phyloP scores from a whole-genome alignment of 257 asterid species.

The Solanum arcanum region DNA sequence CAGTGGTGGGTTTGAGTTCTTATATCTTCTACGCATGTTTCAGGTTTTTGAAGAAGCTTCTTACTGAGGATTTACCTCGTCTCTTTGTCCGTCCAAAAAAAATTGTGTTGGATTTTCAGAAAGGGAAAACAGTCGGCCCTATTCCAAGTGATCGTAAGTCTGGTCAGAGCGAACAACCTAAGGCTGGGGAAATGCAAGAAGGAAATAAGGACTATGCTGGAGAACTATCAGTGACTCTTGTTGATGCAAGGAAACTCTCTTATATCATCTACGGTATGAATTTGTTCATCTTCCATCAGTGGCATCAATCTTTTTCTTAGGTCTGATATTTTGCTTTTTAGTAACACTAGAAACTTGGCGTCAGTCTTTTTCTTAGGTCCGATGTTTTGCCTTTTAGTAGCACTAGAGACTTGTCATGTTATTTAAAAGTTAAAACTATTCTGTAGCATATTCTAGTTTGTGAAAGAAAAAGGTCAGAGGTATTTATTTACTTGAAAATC shows the following conservation, averaged over 20 bases:
- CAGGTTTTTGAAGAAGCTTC: conserved; percentile 92
- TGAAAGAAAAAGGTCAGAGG: neutral
- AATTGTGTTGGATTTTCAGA: conserved; percentile 84
- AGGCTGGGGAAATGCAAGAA: conserved; percentile 63
- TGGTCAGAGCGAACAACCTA: conserved; percentile 24
- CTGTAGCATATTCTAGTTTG: neutral
- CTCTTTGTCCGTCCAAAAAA: conserved; percentile 95
- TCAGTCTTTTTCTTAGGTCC: neutral
- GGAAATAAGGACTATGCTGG: conserved; percentile 77
- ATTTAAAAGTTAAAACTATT: neutral
- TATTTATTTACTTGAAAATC: neutral
- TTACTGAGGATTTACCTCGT: conserved; percentile 86
- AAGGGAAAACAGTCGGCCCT: conserved; percentile 68
- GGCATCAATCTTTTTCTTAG: neutral
- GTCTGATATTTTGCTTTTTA: neutral
- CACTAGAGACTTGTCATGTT: neutral
- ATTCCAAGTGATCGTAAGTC: conserved; percentile 19
- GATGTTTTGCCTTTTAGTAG: neutral
- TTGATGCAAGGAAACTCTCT: conserved; percentile 80
- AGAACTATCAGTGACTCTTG: conserved; percentile 90
- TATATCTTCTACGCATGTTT: neutral
- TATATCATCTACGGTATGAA: conserved; percentile 73
- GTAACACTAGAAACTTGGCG: neutral
- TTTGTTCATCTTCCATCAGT: neutral
- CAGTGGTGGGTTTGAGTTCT: neutral